Percentiles rank a stretch among this genome's conserved stretches.
These are phyloP conservation scores for Pseudocercospora cruenta DNA, from an alignment of 2,329 filamentous ascomycete genomes.

Conservation along the genomic window DNA sequence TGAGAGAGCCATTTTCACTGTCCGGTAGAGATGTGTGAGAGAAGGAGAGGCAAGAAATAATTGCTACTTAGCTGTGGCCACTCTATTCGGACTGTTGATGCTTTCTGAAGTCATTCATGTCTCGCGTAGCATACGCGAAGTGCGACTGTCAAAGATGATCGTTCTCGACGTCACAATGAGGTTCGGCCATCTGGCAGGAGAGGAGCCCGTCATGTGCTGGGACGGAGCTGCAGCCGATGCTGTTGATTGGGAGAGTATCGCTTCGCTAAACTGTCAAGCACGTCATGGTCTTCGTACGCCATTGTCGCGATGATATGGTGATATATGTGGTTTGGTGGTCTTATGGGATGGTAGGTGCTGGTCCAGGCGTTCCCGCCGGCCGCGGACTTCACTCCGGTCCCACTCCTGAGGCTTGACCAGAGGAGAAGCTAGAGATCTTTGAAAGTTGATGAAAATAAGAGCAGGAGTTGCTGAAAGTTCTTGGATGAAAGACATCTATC, in stretches of 20 bases:
- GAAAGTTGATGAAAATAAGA: not conserved
- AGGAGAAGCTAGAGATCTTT: not conserved
- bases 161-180: conserved; percentile 5
- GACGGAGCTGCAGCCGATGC: not conserved
- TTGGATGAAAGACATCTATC: not conserved
- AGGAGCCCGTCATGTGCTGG: not conserved
- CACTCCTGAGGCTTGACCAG: too few species aligned
- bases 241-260: not conserved
- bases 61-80: not conserved
- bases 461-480: not conserved
- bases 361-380: not conserved
- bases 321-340: not conserved
- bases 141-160: not conserved
- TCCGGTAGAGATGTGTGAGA: not conserved
- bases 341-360: not conserved
- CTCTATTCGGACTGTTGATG: not conserved
- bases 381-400: not conserved
- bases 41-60: not conserved
- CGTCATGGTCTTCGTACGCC: not conserved
- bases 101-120: not conserved
- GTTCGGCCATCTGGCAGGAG: not conserved
- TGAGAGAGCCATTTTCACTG: conserved; percentile 49
- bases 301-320: not conserved
- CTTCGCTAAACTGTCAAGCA: not conserved
- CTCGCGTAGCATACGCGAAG: not conserved